Percentiles rank a stretch among this genome's conserved stretches.
phyloP scores from a whole-genome alignment of 257 asterid genomes.

The Echites panduratus region DNA sequence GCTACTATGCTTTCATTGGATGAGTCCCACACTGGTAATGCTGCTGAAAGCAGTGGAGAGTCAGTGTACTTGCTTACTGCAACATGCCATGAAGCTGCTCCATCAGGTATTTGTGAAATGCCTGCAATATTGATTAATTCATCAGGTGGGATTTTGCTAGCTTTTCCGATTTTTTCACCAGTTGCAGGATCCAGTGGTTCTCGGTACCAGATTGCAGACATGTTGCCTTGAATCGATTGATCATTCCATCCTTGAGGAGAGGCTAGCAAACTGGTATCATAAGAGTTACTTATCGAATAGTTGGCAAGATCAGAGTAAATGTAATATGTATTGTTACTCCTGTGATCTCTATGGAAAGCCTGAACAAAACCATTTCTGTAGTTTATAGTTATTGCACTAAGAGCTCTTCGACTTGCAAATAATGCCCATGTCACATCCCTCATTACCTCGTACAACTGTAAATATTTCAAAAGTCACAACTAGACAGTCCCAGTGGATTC shows the following conservation, averaged over 20 bases:
- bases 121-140: constrained; percentile 85
- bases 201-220: constrained; percentile 74
- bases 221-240: constrained; percentile 59
- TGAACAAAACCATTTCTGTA: constrained; percentile 90
- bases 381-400: constrained; percentile 66
- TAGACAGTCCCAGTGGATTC: not conserved
- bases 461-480: constrained; percentile 17
- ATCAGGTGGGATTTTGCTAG: constrained; percentile 59
- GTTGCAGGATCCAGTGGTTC: constrained; percentile 73
- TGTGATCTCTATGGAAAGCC: constrained; percentile 82
- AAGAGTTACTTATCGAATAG: constrained; percentile 54
- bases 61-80: constrained; percentile 84
- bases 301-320: constrained; percentile 78
- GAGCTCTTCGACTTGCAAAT: constrained; percentile 77
- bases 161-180: constrained; percentile 62
- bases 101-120: constrained; percentile 86
- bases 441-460: constrained; percentile 83
- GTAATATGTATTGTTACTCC: constrained; percentile 64
- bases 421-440: constrained; percentile 87
- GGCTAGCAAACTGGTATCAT: constrained; percentile 35
- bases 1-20: constrained; percentile 64
- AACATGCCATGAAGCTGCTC: constrained; percentile 87
- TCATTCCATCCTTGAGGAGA: constrained; percentile 81
- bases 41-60: constrained; percentile 86
- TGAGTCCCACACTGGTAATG: constrained; percentile 86